Conservation (phyloP, 345 rosid genomes). For the Hibiscus tridactylites region DNA sequence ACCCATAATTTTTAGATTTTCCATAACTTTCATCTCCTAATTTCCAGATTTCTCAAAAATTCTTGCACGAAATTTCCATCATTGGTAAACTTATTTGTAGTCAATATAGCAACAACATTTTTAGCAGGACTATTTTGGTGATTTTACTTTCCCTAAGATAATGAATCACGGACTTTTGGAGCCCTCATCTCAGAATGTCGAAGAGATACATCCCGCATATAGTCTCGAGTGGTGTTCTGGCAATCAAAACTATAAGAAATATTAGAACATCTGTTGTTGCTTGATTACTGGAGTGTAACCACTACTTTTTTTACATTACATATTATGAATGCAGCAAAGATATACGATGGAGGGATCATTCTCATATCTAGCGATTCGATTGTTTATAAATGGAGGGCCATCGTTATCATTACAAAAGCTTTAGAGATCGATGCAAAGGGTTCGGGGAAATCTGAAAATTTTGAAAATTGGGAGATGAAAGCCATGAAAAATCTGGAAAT, state of each 20-base stretch:
- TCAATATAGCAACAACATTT: conserved; percentile 45
- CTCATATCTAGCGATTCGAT: no score
- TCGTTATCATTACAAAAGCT: no score
- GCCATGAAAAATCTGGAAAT: no score
- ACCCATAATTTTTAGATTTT: no score
- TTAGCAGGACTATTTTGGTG: conserved; percentile 29
- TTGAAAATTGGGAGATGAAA: no score
- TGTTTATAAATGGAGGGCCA: no score
- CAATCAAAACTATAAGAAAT: conserved; percentile 8
- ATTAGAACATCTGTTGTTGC: not conserved
- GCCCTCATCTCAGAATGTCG: conserved; percentile 54
- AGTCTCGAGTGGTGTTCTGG: conserved; percentile 38
- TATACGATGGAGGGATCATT: no score
- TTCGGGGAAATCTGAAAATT: no score
- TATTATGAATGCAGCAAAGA: not conserved
- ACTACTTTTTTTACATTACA: not conserved
- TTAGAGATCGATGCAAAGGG: no score
- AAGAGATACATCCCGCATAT: conserved; percentile 54
- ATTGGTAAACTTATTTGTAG: conserved; percentile 61
- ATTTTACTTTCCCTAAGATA: conserved; percentile 69
- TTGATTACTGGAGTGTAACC: not conserved
- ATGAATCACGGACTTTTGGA: conserved; percentile 54
- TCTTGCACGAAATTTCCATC: conserved; percentile 76
- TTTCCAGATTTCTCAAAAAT: conserved; percentile 9
- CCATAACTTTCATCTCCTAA: no score